These are phyloP conservation scores for Ophiostoma triangulosporum DNA, from an alignment of 2,329 filamentous ascomycete species.

Conservation along the genomic window DNA sequence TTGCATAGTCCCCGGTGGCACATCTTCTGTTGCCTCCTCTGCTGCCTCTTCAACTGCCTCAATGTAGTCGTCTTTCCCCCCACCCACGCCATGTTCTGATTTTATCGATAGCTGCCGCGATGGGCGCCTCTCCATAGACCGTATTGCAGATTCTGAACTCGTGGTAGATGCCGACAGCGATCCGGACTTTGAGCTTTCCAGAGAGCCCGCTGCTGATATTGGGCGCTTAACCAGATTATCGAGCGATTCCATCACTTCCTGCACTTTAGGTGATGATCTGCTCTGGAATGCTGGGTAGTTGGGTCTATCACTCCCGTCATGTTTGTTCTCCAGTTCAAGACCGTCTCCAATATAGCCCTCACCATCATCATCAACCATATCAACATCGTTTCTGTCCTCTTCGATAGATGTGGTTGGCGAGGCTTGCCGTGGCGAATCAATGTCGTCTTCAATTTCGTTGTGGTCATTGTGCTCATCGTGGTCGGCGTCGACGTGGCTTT, in stretches of 20 bases:
- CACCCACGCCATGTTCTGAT: not conserved
- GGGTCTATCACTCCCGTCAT: not conserved
- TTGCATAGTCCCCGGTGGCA: not conserved
- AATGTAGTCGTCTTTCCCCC: not conserved
- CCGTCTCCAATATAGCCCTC: not conserved
- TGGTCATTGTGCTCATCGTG: slow-evolving; percentile 17
- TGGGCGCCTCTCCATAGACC: not conserved
- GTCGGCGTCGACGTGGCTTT: not conserved
- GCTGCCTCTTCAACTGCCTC: not conserved
- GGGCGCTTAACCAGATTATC: slow-evolving; percentile 22
- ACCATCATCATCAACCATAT: not conserved
- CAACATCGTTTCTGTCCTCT: slow-evolving; percentile 20
- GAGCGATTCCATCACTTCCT: slow-evolving; percentile 36
- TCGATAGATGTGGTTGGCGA: slow-evolving; percentile 33
- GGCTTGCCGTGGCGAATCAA: slow-evolving; percentile 22
- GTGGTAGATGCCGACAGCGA: not conserved
- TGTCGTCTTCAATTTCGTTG: slow-evolving; percentile 5
- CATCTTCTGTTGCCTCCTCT: no score
- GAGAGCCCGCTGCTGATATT: not conserved
- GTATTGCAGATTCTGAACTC: not conserved
- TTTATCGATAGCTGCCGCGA: not conserved
- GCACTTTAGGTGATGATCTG: slow-evolving; percentile 26
- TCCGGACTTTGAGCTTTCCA: not conserved
- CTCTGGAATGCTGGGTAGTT: slow-evolving; percentile 11
- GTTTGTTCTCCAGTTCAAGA: not conserved